Evolutionary conservation across 2,329 filamentous ascomycete species (phyloP).

Genomic region (Cladophialophora exuberans): DNA sequence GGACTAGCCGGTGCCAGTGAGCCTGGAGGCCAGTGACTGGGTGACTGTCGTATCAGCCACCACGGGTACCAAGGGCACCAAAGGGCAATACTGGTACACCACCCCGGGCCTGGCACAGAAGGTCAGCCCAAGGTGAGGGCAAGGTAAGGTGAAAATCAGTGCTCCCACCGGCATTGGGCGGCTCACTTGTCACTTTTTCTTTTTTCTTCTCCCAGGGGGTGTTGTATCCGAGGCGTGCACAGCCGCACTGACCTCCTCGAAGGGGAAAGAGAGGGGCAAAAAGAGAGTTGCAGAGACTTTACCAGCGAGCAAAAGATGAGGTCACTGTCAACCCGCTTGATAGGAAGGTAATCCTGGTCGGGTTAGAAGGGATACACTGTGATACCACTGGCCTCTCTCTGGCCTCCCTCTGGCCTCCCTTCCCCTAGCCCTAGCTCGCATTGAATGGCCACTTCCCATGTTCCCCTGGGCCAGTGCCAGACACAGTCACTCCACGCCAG

Average conservation of each 20-base stretch:
- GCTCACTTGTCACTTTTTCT: no score
- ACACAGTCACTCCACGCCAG: not conserved
- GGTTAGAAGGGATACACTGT: slow-evolving; percentile 9
- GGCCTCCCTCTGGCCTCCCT: not conserved
- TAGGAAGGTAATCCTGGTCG: slow-evolving; percentile 8
- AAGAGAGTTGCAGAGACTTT: not conserved
- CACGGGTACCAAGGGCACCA: no score
- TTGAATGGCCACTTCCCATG: slow-evolving; percentile 8
- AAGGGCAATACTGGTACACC: no score
- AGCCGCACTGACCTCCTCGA: slow-evolving; percentile 18
- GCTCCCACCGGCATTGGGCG: no score
- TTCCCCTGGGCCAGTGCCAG: slow-evolving; percentile 8
- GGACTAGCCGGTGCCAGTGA: slow-evolving; percentile 7
- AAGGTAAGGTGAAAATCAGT: no score
- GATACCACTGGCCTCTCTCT: slow-evolving; percentile 11
- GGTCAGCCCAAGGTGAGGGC: no score
- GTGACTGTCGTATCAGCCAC: no score
- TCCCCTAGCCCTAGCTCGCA: slow-evolving; percentile 12
- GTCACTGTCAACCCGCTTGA: slow-evolving; percentile 14
- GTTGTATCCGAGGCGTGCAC: slow-evolving; percentile 19
- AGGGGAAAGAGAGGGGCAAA: slow-evolving; percentile 12
- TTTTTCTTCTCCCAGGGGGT: no score
- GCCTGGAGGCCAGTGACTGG: slow-evolving; percentile 5
- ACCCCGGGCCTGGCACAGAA: no score
- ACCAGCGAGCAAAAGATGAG: slow-evolving; percentile 9